Conservation (phyloP, 345 rosid species). For the Xanthoceras sorbifolium region DNA sequence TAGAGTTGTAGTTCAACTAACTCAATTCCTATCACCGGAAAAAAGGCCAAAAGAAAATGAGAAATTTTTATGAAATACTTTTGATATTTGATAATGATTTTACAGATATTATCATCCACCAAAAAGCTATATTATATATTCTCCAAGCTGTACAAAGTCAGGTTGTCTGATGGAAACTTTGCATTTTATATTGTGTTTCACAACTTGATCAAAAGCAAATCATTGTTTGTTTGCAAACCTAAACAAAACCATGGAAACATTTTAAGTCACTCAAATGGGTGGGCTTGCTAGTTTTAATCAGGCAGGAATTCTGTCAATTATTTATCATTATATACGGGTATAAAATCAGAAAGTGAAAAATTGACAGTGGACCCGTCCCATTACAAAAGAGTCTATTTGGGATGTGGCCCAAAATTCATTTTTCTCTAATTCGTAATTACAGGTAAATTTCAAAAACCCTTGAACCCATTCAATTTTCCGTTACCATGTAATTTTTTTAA, state of each 20-base stretch:
- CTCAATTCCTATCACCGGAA: background rate
- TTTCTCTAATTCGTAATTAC: too few species aligned
- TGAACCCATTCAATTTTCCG: too few species aligned
- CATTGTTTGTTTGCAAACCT: background rate
- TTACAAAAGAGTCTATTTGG: background rate
- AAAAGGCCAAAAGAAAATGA: background rate
- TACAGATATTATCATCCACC: background rate
- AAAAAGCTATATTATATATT: background rate
- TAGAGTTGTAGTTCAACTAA: background rate
- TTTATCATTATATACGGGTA: background rate
- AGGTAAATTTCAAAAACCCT: background rate
- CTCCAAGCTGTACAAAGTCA: background rate
- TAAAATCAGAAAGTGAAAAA: slow-evolving; percentile 5
- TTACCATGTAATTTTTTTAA: too few species aligned
- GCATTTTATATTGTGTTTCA: background rate
- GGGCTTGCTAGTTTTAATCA: background rate
- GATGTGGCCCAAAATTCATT: background rate
- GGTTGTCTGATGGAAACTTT: background rate
- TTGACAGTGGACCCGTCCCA: background rate
- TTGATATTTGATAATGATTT: background rate
- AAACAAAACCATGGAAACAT: background rate
- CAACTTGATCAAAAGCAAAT: background rate
- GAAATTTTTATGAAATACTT: background rate
- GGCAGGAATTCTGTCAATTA: background rate
- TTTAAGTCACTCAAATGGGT: slow-evolving; percentile 9